A percentile compares a stretch with the other conserved stretches of the same genome.
phyloP scores from a whole-genome alignment of 2,329 filamentous ascomycete genomes.

The Akanthomyces uredinophilus region DNA sequence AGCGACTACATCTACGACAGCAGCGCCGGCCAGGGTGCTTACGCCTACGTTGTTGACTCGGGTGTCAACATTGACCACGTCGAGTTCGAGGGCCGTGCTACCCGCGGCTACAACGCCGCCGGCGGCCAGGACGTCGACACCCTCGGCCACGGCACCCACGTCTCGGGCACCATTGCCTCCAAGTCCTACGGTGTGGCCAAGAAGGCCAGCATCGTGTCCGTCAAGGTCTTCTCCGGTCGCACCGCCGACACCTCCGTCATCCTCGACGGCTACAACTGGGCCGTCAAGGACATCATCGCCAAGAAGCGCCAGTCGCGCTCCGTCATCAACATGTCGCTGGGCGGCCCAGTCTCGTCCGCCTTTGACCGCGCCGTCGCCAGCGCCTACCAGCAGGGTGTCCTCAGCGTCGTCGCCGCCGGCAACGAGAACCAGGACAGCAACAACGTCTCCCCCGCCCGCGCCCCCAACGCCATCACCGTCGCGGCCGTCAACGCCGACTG shows the following conservation, averaged over 20 bases:
- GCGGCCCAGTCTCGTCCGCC: constrained; percentile 38
- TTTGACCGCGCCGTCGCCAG: constrained; percentile 46
- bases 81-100: constrained; percentile 53
- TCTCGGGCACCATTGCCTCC: constrained; percentile 57
- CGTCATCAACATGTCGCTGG: constrained; percentile 53
- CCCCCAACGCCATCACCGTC: constrained; percentile 46
- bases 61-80: constrained; percentile 53
- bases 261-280: constrained; percentile 28
- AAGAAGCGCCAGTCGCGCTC: constrained; percentile 20
- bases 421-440: constrained; percentile 40
- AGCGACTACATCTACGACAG: constrained; percentile 35
- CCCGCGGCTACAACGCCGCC: constrained; percentile 24
- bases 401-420: constrained; percentile 51
- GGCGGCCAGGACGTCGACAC: constrained; percentile 48
- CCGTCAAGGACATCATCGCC: constrained; percentile 17
- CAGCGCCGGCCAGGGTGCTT: constrained; percentile 50
- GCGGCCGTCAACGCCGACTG: constrained; percentile 41
- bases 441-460: constrained; percentile 42
- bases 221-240: constrained; percentile 55
- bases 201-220: constrained; percentile 47
- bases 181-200: constrained; percentile 59
- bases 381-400: constrained; percentile 42
- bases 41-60: constrained; percentile 61
- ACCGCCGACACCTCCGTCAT: constrained; percentile 44
- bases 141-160: constrained; percentile 58